Evolutionary conservation across 2,329 filamentous ascomycete species (phyloP).

Genomic region (Colletotrichum orbiculare): DNA sequence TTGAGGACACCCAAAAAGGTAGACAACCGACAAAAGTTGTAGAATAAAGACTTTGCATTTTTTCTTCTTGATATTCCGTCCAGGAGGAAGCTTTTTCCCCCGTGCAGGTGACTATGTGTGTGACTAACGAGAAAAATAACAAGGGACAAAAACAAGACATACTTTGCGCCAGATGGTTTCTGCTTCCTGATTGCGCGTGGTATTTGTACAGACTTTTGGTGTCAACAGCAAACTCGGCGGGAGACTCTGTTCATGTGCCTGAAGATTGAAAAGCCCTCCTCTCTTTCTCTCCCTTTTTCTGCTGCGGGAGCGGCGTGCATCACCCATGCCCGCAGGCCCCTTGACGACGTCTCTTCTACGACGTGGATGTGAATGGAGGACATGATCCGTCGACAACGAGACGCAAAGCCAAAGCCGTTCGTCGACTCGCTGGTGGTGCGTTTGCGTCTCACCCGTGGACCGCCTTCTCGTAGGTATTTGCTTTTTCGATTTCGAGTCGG

Average conservation of each 20-base stretch:
- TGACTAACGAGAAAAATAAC: background rate
- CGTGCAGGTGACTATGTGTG: too few relatives aligned
- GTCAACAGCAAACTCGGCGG: slow-evolving; percentile 1
- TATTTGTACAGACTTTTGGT: slow-evolving; percentile 27
- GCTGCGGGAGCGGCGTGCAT: background rate
- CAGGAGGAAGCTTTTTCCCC: too few relatives aligned
- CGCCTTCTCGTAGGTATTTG: background rate
- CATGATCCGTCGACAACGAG: too few relatives aligned
- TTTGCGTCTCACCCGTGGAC: too few relatives aligned
- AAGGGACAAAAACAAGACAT: slow-evolving; percentile 9
- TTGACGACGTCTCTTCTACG: background rate
- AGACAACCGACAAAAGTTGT: slow-evolving; percentile 14
- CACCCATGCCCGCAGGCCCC: slow-evolving; percentile 12
- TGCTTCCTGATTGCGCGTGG: slow-evolving; percentile 23
- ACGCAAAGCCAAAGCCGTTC: too few relatives aligned
- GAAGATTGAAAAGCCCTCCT: slow-evolving; percentile 1
- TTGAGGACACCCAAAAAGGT: background rate
- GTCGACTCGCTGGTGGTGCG: too few relatives aligned
- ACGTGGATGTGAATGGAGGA: too few relatives aligned
- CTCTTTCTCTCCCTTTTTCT: background rate
- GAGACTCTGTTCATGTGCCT: slow-evolving; percentile 17
- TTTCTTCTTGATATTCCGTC: background rate
- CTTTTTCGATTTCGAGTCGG: background rate
- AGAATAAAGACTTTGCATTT: slow-evolving; percentile 22
- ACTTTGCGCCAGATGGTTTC: slow-evolving; percentile 20